These are phyloP conservation scores for Ophiostoma fasciatum DNA, from an alignment of 2,329 filamentous ascomycete genomes.

Conservation along the genomic window DNA sequence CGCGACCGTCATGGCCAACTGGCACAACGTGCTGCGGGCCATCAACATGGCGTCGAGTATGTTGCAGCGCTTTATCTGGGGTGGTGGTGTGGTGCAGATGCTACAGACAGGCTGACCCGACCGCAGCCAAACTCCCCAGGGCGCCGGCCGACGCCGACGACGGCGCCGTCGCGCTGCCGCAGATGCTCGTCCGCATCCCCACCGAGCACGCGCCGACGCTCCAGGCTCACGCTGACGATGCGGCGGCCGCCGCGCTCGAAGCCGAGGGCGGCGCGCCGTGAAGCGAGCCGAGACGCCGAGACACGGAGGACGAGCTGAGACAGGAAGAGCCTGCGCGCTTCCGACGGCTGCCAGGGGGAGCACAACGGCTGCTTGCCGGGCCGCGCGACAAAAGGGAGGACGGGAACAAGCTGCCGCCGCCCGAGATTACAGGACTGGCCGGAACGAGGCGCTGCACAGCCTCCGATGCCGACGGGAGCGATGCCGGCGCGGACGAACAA, in stretches of 20 bases:
- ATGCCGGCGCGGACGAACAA: too few species aligned
- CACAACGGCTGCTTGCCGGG: too few species aligned
- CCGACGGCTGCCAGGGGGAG: too few species aligned
- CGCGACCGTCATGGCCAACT: conserved; percentile 71
- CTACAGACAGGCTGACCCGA: too few species aligned
- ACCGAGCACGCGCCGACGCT: conserved; percentile 58
- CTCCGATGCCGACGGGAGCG: too few species aligned
- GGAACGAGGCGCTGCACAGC: too few species aligned
- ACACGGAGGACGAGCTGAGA: too few species aligned
- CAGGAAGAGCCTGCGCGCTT: too few species aligned
- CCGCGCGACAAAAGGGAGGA: too few species aligned
- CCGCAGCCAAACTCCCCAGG: conserved; percentile 54
- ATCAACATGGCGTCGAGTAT: conserved; percentile 77
- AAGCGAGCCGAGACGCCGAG: not conserved
- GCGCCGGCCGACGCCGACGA: conserved; percentile 32
- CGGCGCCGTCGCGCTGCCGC: conserved; percentile 42
- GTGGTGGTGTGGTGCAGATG: too few species aligned
- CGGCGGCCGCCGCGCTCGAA: conserved; percentile 28
- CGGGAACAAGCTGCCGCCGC: not conserved
- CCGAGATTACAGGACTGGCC: not conserved
- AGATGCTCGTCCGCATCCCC: conserved; percentile 73
- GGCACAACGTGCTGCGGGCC: conserved; percentile 72
- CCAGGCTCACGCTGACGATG: conserved; percentile 43
- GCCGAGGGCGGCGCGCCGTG: not conserved
- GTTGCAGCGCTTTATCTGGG: too few species aligned